Evolutionary conservation across 1,284 basidiomycete genomes (phyloP).

Genomic region (Cystobasidiaceae sp.): DNA sequence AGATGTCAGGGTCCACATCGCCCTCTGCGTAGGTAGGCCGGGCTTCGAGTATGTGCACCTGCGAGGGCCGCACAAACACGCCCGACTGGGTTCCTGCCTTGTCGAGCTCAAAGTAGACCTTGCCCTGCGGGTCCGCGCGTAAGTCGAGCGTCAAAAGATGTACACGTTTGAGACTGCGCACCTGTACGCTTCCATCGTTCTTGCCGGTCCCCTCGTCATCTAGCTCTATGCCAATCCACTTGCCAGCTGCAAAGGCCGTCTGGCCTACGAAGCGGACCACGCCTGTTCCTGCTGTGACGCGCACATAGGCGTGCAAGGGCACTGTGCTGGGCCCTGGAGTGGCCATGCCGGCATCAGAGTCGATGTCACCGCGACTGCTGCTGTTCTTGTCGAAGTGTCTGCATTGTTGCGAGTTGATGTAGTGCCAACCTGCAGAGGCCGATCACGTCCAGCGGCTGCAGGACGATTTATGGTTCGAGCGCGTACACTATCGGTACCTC

Average conservation of each 20-base stretch:
- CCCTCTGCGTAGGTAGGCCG: constrained; percentile 30
- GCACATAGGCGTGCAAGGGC: constrained; percentile 55
- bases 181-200: constrained; percentile 85
- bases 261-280: constrained; percentile 78
- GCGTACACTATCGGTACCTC: too few species aligned
- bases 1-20: not conserved
- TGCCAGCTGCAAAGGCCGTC: constrained; percentile 76
- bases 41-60: constrained; percentile 60
- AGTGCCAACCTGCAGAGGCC: too few species aligned
- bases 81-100: constrained; percentile 57
- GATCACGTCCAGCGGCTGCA: too few species aligned
- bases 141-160: not conserved
- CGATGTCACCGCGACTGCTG: not conserved
- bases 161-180: not conserved
- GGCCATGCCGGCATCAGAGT: not conserved
- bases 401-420: too few species aligned
- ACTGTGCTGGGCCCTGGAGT: constrained; percentile 19
- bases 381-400: not conserved
- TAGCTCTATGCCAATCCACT: constrained; percentile 93
- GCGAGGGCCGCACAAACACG: constrained; percentile 83
- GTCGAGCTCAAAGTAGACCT: constrained; percentile 77
- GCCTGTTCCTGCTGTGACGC: constrained; percentile 71
- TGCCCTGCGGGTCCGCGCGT: constrained; percentile 49
- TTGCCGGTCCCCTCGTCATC: constrained; percentile 44
- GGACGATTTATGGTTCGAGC: too few species aligned